Evolutionary conservation across 2,329 filamentous ascomycete genomes (phyloP), one percentile per base, ranked within the genome.

Genomic region (Penicillium occitanis): DNA sequence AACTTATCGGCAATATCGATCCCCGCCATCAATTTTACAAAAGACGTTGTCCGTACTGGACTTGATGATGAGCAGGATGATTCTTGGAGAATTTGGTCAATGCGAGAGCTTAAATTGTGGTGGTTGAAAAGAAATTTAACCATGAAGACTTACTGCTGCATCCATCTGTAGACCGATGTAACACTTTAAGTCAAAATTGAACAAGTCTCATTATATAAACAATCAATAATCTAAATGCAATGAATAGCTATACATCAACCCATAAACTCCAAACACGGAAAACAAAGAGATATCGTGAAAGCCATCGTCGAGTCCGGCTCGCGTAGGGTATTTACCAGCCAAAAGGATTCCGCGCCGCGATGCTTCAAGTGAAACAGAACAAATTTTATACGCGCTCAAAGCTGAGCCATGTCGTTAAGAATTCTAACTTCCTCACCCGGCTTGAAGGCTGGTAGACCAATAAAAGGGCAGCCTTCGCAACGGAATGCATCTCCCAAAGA

Each of bases 381-480:
- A 58, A n/a, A 59, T 10, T 37, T n/a, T 44, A 42, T 19, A 40
- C 8, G 30, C 14, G 35, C 44, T 73, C 67, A 97, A 75, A 97
- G 81, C 81, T 97, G 93, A 67, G 92, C 87, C 74, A 92, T 88
- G 71, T 96, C 92, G 78, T 96, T 94, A 73, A 97, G 77, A 67
- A 99, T 83, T 74, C 89, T 86, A 61, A 98, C 93, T 81, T 98
- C 93, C 83, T 99, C 93, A 17, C 95, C 95, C 3, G 93, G 93
- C 84, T 97, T 97, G 84, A 99, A 99, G 4, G 95, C 91, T 14
- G 95, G 95, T 71, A 99, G 85, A 4, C 93, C 93, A 73, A 96
- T 91, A 76, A 95, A 97, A 1, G 93, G 93, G 73, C 89, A 91
- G 35, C 50, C 48, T n/a, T 53, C 88, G 76, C 90, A 92, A 48